Evolutionary conservation across 1,284 basidiomycete species (phyloP), one percentile per base, ranked within the genome.

Genomic region (Malassezia equina): DNA sequence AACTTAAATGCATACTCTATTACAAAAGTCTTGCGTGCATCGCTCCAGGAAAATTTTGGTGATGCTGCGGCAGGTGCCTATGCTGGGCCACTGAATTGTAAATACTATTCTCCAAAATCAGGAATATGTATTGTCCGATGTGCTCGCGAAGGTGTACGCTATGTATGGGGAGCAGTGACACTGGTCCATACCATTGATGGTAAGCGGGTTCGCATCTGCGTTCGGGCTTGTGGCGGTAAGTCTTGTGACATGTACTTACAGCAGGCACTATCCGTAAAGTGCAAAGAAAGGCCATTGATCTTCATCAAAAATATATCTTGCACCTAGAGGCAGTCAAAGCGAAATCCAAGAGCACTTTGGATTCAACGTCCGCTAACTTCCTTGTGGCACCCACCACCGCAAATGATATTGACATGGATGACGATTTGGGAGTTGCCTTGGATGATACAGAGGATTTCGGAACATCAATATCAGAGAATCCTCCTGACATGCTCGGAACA

Each of bases 81-180:
- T 28, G 46, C 50, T 4, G 55, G 55, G 6, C 55, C 55, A 4
- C 19, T 57, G n/a, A 34, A 40, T 2, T 57, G 55, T 44, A 57
- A 57, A 29, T 57, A 42, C 29, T 57, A 57, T 40, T 57, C 55
- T 11, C 24, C 34, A 5, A 47, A 32, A 13, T 50, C 55, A 19
- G 55, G 55, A 4, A 17, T 50, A 9, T 44, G 49, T 6, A 51
- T 57, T 13, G 44, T 57, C 24, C 43, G 55, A 8, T 51, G 55
- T 21, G 49, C 55, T 4, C 41, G 55, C 6, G 49, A 57, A 7
- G 55, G 49, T 8, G 33, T 52, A 15, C 49, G 55, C 13, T 42
- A 51, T 34, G 55, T 57, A 4, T 57, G 55, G 55, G 55, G 28
- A 7, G 50, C 55, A 19, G 29, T 44, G 3, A 57, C 55, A n/a